phyloP scores from a whole-genome alignment of 1,139 yeast species.

The Kurtzmaniella natalensis region DNA sequence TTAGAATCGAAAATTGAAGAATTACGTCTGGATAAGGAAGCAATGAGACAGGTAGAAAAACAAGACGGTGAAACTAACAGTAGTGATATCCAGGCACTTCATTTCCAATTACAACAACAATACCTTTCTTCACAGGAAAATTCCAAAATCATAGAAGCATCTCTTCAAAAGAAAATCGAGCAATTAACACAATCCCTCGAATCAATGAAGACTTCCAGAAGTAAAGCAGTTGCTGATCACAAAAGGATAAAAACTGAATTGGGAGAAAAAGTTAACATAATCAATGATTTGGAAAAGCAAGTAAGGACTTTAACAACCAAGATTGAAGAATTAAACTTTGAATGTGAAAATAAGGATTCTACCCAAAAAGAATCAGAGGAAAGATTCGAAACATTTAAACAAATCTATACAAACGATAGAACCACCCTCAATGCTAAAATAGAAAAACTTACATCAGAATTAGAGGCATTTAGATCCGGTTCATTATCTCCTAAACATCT shows the following conservation, averaged over 20 bases:
- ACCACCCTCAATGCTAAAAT: slow-evolving; percentile 24
- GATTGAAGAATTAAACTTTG: slow-evolving; percentile 17
- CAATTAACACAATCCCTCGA: slow-evolving; percentile 39
- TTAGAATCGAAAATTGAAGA: slow-evolving; percentile 47
- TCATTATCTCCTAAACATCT: neutral
- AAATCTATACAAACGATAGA: slow-evolving; percentile 30
- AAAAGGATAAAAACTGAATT: slow-evolving; percentile 19
- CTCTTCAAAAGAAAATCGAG: slow-evolving; percentile 44
- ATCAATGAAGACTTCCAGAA: slow-evolving; percentile 27
- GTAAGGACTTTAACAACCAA: slow-evolving; percentile 11
- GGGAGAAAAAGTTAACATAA: slow-evolving; percentile 20
- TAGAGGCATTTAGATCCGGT: slow-evolving; percentile 14
- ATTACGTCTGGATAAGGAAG: slow-evolving; percentile 23
- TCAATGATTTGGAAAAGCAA: slow-evolving; percentile 16
- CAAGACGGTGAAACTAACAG: slow-evolving; percentile 16
- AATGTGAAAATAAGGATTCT: slow-evolving; percentile 20
- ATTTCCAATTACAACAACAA: slow-evolving; percentile 59
- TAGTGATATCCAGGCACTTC: slow-evolving; percentile 39
- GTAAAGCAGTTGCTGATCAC: slow-evolving; percentile 26
- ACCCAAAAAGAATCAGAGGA: slow-evolving; percentile 25
- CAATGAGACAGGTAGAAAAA: neutral
- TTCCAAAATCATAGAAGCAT: slow-evolving; percentile 61
- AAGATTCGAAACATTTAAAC: slow-evolving; percentile 26
- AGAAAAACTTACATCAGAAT: slow-evolving; percentile 18
- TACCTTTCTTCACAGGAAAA: slow-evolving; percentile 62